These are phyloP conservation scores for Macroventuria anomochaeta DNA, from an alignment of 2,329 filamentous ascomycete species.

Conservation along the genomic window DNA sequence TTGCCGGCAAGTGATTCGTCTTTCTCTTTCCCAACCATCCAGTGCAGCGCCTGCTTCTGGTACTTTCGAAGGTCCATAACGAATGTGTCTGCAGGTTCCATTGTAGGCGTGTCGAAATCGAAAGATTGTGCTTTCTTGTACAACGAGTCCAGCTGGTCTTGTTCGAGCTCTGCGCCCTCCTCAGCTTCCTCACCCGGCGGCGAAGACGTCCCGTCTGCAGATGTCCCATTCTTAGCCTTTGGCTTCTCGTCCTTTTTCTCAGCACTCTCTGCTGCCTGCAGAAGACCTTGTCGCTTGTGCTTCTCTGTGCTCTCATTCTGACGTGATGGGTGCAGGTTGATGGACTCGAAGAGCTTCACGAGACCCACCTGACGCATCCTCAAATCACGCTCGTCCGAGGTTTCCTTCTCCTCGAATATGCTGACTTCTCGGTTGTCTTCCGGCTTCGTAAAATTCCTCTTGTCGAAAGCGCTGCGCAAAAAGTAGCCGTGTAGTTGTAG, in stretches of 20 bases:
- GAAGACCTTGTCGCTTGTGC: conserved; percentile 80
- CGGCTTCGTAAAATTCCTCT: conserved; percentile 65
- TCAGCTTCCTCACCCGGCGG: conserved; percentile 71
- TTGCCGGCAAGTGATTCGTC: conserved; percentile 71
- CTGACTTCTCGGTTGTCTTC: conserved; percentile 74
- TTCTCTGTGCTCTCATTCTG: conserved; percentile 76
- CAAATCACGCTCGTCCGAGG: conserved; percentile 80
- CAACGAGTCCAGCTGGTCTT: conserved; percentile 90
- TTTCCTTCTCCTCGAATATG: conserved; percentile 85
- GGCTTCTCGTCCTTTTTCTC: conserved; percentile 67
- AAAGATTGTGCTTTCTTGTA: conserved; percentile 98
- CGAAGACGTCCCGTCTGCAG: conserved; percentile 55
- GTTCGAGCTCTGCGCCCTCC: conserved; percentile 88
- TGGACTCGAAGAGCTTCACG: conserved; percentile 87
- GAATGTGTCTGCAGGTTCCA: conserved; percentile 83
- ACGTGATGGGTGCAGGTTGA: conserved; percentile 78
- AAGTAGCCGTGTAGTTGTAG: conserved; percentile 83
- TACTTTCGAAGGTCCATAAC: conserved; percentile 85
- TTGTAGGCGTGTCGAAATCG: conserved; percentile 88
- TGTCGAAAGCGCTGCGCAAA: conserved; percentile 75
- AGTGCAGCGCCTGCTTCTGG: conserved; percentile 92
- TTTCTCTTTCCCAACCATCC: conserved; percentile 95
- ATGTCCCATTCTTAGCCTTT: conserved; percentile 59
- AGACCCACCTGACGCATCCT: conserved; percentile 85
- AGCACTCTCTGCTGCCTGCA: conserved; percentile 86